Evolutionary conservation across 768 basidiomycete species (phyloP).

Genomic region (Pisolithus marmoratus): DNA sequence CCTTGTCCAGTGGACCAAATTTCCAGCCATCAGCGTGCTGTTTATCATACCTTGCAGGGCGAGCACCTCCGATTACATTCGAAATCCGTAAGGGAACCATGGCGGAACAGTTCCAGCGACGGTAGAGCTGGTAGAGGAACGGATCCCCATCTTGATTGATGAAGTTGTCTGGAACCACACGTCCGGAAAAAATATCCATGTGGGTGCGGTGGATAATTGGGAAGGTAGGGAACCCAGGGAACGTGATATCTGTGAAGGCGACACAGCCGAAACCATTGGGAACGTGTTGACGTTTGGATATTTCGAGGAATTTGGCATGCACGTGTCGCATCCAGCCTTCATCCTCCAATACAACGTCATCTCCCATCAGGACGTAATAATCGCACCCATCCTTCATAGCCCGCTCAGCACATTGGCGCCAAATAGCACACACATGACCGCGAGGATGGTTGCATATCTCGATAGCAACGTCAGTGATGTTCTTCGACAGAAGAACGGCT

Average conservation of each 20-base stretch:
- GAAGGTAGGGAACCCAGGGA: conserved; percentile 60
- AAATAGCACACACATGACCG: conserved; percentile 49
- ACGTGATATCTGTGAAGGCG: conserved; percentile 48
- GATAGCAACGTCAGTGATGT: conserved; percentile 33
- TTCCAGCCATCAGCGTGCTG: conserved; percentile 43
- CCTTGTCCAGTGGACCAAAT: conserved; percentile 39
- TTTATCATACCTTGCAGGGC: conserved; percentile 43
- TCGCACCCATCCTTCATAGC: conserved; percentile 46
- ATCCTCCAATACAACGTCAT: conserved; percentile 47
- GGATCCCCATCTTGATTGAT: conserved; percentile 58
- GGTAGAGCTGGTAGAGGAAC: conserved; percentile 55
- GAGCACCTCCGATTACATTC: conserved; percentile 43
- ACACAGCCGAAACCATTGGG: conserved; percentile 52
- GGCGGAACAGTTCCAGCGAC: conserved; percentile 45
- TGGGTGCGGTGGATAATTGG: conserved; percentile 52
- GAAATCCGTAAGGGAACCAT: conserved; percentile 40
- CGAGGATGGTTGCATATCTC: conserved; percentile 34
- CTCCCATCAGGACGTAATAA: conserved; percentile 50
- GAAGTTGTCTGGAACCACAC: conserved; percentile 46
- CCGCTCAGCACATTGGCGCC: conserved; percentile 42
- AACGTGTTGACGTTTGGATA: conserved; percentile 25
- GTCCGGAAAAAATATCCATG: conserved; percentile 48
- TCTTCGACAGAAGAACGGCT: conserved; percentile 29
- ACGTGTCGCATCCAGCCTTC: conserved; percentile 47
- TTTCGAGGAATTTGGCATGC: conserved; percentile 32